Conservation (phyloP, 169 alveolate genomes). For the Plasmodium blacklocki region DNA sequence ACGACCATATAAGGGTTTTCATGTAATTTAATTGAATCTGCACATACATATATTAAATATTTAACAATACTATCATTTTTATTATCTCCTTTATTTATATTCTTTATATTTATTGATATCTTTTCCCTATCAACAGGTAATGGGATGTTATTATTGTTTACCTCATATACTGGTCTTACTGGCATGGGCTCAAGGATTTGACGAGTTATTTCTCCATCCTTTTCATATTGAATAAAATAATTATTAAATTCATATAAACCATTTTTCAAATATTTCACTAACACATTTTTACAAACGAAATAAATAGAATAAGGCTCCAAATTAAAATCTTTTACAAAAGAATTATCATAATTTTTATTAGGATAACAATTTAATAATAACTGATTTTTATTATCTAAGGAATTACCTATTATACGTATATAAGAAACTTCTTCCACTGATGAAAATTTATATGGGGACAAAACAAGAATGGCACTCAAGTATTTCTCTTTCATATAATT, state of each 20-base stretch:
- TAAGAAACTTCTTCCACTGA: conserved; percentile 7
- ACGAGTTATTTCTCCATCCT: not conserved
- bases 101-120: not conserved
- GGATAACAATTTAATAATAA: conserved; percentile 44
- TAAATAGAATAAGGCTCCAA: conserved; percentile 20
- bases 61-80: not conserved
- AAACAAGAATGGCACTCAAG: conserved; percentile 45
- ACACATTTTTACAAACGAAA: conserved; percentile 44
- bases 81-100: not conserved
- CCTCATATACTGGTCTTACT: conserved; percentile 42
- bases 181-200: conserved; percentile 44
- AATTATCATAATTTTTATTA: conserved; percentile 20
- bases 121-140: not conserved
- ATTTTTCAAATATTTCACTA: not conserved
- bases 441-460: conserved; percentile 16
- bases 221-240: conserved; percentile 19
- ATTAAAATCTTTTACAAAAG: conserved; percentile 4
- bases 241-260: conserved; percentile 63
- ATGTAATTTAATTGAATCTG: not conserved
- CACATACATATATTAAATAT: conserved; percentile 21
- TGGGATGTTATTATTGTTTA: conserved; percentile 7
- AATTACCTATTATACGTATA: conserved; percentile 39
- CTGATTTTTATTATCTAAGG: conserved; percentile 29
- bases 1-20: conserved; percentile 26
- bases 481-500: conserved; percentile 7